These are phyloP conservation scores for Pezicula carpinea DNA, from an alignment of 2,329 filamentous ascomycete genomes.

Conservation along the genomic window DNA sequence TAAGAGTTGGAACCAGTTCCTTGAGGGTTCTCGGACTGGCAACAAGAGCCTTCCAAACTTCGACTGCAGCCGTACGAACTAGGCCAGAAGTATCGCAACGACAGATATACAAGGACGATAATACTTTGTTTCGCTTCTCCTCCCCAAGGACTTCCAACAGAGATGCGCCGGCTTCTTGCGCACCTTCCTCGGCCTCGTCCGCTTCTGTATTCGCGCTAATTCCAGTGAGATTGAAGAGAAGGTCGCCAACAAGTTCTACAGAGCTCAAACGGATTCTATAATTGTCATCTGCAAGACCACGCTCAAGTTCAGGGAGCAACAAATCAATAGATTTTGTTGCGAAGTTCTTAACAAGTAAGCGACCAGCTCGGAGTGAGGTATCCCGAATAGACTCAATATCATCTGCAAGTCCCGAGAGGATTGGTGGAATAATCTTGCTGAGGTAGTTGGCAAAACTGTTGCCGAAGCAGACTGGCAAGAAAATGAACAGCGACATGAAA, in stretches of 20 bases:
- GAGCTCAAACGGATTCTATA: constrained; percentile 98
- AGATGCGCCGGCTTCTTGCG: constrained; percentile 85
- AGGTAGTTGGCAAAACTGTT: constrained; percentile 98
- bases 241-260: constrained; percentile 91
- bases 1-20: constrained; percentile 90
- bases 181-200: constrained; percentile 73
- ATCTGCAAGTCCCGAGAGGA: constrained; percentile 88
- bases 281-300: constrained; percentile 93
- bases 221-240: constrained; percentile 96
- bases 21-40: constrained; percentile 88
- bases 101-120: constrained; percentile 96
- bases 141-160: constrained; percentile 90
- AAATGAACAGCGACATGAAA: constrained; percentile 99
- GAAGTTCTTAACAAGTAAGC: constrained; percentile 97
- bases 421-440: constrained; percentile 90
- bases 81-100: constrained; percentile 92
- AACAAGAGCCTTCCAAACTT: constrained; percentile 95
- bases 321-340: constrained; percentile 92
- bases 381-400: constrained; percentile 96
- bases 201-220: constrained; percentile 79
- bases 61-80: constrained; percentile 83
- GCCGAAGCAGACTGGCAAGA: constrained; percentile 96
- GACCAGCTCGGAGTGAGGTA: constrained; percentile 89
- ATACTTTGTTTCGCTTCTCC: constrained; percentile 93
- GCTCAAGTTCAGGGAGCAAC: constrained; percentile 88